phyloP scores from a whole-genome alignment of 495 filamentous ascomycete species.

The Penicillium arizonense region DNA sequence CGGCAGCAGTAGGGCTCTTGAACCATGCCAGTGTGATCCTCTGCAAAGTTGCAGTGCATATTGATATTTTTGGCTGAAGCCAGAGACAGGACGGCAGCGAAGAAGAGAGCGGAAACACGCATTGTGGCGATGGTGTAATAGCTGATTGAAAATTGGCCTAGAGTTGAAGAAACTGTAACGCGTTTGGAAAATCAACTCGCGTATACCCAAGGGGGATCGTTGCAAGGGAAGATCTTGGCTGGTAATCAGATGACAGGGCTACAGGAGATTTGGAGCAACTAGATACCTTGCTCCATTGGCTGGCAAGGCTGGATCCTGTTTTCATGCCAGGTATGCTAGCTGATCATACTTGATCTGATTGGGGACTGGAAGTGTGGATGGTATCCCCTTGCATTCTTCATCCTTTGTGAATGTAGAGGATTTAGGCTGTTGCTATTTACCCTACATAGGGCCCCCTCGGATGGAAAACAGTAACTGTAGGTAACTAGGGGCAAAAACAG shows the following conservation, averaged over 20 bases:
- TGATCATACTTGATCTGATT: conserved; percentile 5
- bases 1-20: conserved; percentile 42
- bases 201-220: conserved; percentile 5
- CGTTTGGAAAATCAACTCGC: not conserved
- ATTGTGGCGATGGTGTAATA: conserved; percentile 18
- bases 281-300: conserved; percentile 18
- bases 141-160: not conserved
- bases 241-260: conserved; percentile 1
- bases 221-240: not conserved
- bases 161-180: not conserved
- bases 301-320: not conserved
- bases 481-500: not conserved
- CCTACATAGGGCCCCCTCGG: conserved; percentile 16
- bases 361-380: conserved; percentile 9
- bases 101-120: conserved; percentile 27
- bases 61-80: conserved; percentile 25
- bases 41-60: conserved; percentile 34
- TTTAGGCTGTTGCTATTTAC: not conserved
- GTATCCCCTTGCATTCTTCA: conserved; percentile 26
- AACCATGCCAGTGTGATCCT: conserved; percentile 33
- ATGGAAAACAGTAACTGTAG: not conserved
- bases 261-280: conserved; percentile 4
- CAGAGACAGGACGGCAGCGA: conserved; percentile 22
- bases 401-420: conserved; percentile 18
- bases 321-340: conserved; percentile 12